Conservation (phyloP, 163 green algal genomes). For the Scenedesmus sp. region DNA sequence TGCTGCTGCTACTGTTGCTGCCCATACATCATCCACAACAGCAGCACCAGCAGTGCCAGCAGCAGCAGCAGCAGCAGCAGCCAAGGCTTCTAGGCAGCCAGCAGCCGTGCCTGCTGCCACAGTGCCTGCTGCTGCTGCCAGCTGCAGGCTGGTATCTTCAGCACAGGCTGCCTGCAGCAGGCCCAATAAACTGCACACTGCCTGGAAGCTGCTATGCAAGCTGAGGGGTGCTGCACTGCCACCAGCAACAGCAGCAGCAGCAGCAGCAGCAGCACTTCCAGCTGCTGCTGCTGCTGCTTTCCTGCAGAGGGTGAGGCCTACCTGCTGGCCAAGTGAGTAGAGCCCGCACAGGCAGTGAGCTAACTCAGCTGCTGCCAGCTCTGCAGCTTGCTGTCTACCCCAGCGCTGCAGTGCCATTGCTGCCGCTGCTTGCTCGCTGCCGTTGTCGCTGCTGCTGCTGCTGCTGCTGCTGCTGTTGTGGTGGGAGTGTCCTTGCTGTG, state of each 20-base stretch:
- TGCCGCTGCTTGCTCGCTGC: neutral
- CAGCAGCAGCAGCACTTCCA: neutral
- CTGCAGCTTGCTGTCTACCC: neutral
- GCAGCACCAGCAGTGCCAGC: neutral
- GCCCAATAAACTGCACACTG: neutral
- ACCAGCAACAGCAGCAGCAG: neutral
- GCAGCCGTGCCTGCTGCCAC: conserved; percentile 7
- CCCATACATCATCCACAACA: conserved; percentile 2
- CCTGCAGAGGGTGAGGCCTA: neutral
- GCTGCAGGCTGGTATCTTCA: neutral
- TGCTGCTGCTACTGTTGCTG: conserved; percentile 30
- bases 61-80: neutral
- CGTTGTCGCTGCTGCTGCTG: neutral
- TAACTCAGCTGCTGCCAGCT: neutral
- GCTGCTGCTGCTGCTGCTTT: conserved; percentile 17
- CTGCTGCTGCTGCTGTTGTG: neutral
- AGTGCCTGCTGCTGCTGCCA: neutral
- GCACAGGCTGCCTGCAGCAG: neutral
- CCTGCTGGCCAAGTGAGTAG: neutral
- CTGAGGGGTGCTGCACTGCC: neutral
- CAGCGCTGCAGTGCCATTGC: neutral
- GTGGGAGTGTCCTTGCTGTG: neutral
- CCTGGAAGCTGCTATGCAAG: neutral
- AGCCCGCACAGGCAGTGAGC: neutral
- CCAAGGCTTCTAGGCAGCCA: neutral